Conservation (phyloP, 306 rosid species). For the Begonia fuchsioides region DNA sequence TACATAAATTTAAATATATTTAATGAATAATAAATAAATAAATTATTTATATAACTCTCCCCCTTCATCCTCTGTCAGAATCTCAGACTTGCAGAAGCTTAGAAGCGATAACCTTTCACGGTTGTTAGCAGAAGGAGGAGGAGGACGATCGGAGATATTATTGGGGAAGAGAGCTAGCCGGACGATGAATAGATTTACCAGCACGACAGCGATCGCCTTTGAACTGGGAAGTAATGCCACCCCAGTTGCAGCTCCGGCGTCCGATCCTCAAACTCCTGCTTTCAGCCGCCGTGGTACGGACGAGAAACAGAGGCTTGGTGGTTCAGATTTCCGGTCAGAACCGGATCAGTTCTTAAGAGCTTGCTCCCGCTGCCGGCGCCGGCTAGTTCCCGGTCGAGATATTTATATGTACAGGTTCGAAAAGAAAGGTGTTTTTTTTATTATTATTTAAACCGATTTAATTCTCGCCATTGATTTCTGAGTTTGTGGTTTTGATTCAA, state of each 20-base stretch:
- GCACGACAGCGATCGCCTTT: conserved; percentile 56
- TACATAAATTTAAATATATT: too few species aligned
- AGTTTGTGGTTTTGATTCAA: too few species aligned
- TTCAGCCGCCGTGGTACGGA: not conserved
- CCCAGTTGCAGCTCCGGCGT: conserved; percentile 2
- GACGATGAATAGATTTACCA: conserved; percentile 61
- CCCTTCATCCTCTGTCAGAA: too few species aligned
- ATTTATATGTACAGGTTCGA: conserved; percentile 13
- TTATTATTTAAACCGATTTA: not conserved
- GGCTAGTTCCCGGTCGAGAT: conserved; percentile 10
- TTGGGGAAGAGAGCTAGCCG: conserved; percentile 68
- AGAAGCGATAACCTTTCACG: too few species aligned
- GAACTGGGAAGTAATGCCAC: conserved; percentile 17
- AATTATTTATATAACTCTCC: conserved; percentile 24
- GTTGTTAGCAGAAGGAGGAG: not conserved
- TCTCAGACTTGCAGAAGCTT: not conserved
- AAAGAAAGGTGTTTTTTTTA: too few species aligned
- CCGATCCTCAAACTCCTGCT: conserved; percentile 12
- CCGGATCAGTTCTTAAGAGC: conserved; percentile 5
- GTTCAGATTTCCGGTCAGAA: not conserved
- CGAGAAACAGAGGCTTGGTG: too few species aligned
- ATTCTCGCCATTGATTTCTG: not conserved
- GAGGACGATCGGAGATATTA: conserved; percentile 22
- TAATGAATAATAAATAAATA: too few species aligned
- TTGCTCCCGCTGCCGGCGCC: conserved; percentile 8